Base-by-base conservation (phyloP, 176 grass and related monocot species). In the Hordeum marinum region DNA sequence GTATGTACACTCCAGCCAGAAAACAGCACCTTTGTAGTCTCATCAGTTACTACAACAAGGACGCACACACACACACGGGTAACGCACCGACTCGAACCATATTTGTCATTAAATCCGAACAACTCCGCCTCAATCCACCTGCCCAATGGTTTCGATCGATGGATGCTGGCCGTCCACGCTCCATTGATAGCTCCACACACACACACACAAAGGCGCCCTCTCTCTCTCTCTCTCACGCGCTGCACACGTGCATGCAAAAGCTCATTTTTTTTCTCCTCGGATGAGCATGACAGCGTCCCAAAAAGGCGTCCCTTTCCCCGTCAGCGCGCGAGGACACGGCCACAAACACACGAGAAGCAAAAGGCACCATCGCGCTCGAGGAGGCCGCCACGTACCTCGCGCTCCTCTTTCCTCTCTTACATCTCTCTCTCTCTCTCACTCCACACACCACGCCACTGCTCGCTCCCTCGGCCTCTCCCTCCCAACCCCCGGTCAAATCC, bases 401-500 rank as follows among this genome's bases (percentile, higher is more conserved):
- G 10, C 35, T 31, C 27, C 39, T 52, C 42, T 32, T 17, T 17
- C 69, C 81, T 76, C 85, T 75, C 43, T 43, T 12, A 1, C 11
- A 12, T 34, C 32, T 13, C 42, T 48, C 31, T 12, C 42, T 46
- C n/a, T n/a, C 58, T 43, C 64, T 21, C 85, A 60, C 60, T 54
- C 42, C 34, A 12, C 54, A 27, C 61, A 29, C 43, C 6, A 48
- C 29, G 34, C 67, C 67, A 74, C 71, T 48, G 42, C 65, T 37
- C 3, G n/a, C 17, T 48, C 31, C 31, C 14, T 58, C 26, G 2
- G 31, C 66, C 70, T 73, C 41, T 45, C 75, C 36, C 72, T 75
- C 72, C 72, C 72, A 75, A 52, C 72, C 45, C 72, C 46, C 72
- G 72, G 72, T 75, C 72, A 75, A 75, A 54, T 75, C 72, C 31